phyloP scores from a whole-genome alignment of 1,284 basidiomycete species.

The Ustilago loliicola region DNA sequence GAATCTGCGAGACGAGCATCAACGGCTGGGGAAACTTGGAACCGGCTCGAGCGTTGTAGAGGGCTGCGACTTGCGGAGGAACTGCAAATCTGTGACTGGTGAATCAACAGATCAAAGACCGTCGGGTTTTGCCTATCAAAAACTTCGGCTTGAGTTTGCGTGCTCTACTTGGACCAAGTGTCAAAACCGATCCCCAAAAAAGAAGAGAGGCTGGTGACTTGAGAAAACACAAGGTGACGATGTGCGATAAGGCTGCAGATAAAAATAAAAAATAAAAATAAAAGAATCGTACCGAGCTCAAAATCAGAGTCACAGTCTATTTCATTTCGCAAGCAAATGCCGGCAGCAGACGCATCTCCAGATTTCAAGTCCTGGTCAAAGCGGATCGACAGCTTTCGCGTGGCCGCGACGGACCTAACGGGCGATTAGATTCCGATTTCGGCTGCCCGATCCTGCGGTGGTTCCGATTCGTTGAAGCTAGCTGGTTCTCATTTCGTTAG shows the following conservation, averaged over 20 bases:
- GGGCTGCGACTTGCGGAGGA: background rate
- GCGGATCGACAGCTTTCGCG: background rate
- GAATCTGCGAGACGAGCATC: background rate
- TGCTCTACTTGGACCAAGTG: background rate
- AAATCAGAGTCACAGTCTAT: background rate
- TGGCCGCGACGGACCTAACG: background rate
- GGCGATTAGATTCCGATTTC: background rate
- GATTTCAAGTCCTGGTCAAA: background rate
- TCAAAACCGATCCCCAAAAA: slow-evolving; percentile 6
- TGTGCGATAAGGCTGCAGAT: background rate
- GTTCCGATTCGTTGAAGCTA: background rate
- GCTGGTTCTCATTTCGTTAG: background rate
- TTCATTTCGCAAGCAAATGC: background rate
- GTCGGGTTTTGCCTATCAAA: slow-evolving; percentile 46
- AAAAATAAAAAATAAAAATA: background rate
- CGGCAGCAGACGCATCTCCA: background rate
- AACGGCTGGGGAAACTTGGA: slow-evolving; percentile 9
- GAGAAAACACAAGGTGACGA: slow-evolving; percentile 1
- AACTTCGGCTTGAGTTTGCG: background rate
- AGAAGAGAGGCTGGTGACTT: too few relatives aligned
- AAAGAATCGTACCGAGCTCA: background rate
- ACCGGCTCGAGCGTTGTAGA: slow-evolving; percentile 13
- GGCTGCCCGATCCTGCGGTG: background rate
- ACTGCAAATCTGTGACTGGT: background rate
- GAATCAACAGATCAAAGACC: slow-evolving; percentile 20